A percentile compares a stretch with the other conserved stretches of the same genome.
These are phyloP conservation scores for Hymenoscyphus albidus DNA, from an alignment of 2,329 filamentous ascomycete genomes.

Conservation along the genomic window DNA sequence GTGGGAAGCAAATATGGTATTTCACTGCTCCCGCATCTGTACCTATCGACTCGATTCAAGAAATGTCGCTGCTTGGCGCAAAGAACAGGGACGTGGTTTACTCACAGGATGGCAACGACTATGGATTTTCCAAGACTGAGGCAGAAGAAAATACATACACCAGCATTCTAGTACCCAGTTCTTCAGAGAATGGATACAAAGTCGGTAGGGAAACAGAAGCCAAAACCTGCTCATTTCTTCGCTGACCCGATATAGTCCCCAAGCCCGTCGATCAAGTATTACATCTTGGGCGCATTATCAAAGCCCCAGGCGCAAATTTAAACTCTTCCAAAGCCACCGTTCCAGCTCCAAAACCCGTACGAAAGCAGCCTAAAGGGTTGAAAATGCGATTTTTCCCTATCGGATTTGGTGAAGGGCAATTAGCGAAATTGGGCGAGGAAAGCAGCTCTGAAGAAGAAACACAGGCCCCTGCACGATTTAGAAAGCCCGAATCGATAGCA, in stretches of 20 bases:
- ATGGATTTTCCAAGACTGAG: slow-evolving; percentile 54
- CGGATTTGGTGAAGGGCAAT: slow-evolving; percentile 48
- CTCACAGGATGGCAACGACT: slow-evolving; percentile 60
- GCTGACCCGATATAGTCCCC: slow-evolving; percentile 19
- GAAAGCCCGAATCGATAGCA: slow-evolving; percentile 7
- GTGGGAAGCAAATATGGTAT: slow-evolving; percentile 76
- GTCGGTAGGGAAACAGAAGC: slow-evolving; percentile 43
- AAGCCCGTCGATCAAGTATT: slow-evolving; percentile 53
- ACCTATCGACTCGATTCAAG: slow-evolving; percentile 63
- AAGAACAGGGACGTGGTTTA: slow-evolving; percentile 52
- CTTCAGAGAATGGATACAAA: slow-evolving; percentile 51
- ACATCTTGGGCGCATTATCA: slow-evolving; percentile 61
- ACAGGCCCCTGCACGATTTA: slow-evolving; percentile 17
- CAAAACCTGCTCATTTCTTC: not conserved
- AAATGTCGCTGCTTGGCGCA: slow-evolving; percentile 58
- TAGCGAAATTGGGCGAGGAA: slow-evolving; percentile 38
- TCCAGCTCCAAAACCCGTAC: slow-evolving; percentile 48
- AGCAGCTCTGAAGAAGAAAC: slow-evolving; percentile 21
- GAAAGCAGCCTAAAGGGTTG: slow-evolving; percentile 64
- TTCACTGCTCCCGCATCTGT: slow-evolving; percentile 69
- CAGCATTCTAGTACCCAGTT: slow-evolving; percentile 58
- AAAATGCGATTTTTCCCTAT: slow-evolving; percentile 65
- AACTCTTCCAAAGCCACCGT: slow-evolving; percentile 38
- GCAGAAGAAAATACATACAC: slow-evolving; percentile 49
- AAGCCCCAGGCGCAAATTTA: slow-evolving; percentile 42